Percentiles rank a stretch among this genome's conserved stretches.
Conservation (phyloP, 164 flowering plant species). For the Magnolia sinica region DNA sequence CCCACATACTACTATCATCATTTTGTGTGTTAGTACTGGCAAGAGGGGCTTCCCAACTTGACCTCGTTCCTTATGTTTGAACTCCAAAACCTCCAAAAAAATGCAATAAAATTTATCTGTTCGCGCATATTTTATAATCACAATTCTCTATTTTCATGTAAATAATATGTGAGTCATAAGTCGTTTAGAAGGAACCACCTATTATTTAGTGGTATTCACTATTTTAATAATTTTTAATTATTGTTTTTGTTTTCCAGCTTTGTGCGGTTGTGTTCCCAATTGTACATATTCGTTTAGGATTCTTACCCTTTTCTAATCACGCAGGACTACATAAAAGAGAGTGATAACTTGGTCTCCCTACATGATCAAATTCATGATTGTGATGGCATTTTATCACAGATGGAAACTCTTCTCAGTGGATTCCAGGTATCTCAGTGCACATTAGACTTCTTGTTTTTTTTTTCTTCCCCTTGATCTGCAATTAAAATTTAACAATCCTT, state of each 20-base stretch:
- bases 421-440: conserved; percentile 63
- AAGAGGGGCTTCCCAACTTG: neutral
- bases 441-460: neutral
- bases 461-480: neutral
- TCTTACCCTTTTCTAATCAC: neutral
- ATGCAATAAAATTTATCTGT: neutral
- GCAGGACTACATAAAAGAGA: conserved; percentile 95
- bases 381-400: conserved; percentile 84
- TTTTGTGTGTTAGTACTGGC: no score
- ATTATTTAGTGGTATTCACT: no score
- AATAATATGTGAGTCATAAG: neutral
- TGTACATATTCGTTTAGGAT: neutral
- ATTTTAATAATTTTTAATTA: no score
- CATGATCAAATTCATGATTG: conserved; percentile 98
- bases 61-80: neutral
- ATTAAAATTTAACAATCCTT: neutral
- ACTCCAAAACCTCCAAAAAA: neutral
- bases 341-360: conserved; percentile 91
- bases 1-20: no score
- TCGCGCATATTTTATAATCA: neutral
- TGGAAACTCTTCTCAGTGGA: conserved; percentile 96
- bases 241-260: neutral
- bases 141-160: neutral
- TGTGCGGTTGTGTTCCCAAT: neutral
- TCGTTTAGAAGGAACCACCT: neutral